phyloP scores from a whole-genome alignment of 2,329 filamentous ascomycete species.

The Pestalotiopsis sp. region DNA sequence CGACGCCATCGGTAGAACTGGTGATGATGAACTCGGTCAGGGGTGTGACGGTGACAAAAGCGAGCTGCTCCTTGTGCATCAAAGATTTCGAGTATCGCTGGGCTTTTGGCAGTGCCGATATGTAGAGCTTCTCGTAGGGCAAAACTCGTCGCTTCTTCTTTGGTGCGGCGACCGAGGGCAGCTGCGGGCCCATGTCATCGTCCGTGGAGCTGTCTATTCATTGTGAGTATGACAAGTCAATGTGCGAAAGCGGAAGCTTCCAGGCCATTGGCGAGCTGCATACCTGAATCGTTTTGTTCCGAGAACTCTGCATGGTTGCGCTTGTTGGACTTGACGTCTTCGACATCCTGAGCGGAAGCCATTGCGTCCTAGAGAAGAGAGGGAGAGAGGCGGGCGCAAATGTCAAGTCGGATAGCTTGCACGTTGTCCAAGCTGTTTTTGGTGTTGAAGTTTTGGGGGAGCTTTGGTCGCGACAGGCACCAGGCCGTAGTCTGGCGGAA shows the following conservation, averaged over 20 bases:
- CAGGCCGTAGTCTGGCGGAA: neutral
- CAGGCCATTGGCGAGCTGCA: constrained; percentile 10
- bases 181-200: constrained; percentile 87
- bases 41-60: constrained; percentile 86
- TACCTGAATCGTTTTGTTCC: constrained; percentile 26
- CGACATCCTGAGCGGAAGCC: constrained; percentile 21
- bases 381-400: neutral
- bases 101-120: constrained; percentile 83
- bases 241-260: neutral
- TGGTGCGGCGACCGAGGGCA: constrained; percentile 75
- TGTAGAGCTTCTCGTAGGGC: constrained; percentile 92
- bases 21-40: constrained; percentile 95
- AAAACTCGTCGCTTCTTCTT: constrained; percentile 92
- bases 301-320: constrained; percentile 31
- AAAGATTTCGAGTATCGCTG: constrained; percentile 89
- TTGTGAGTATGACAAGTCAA: neutral
- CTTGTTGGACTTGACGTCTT: constrained; percentile 26
- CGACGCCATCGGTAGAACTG: constrained; percentile 89
- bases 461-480: neutral
- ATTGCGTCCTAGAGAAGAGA: constrained; percentile 15
- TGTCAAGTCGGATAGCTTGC: neutral
- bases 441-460: constrained; percentile 7
- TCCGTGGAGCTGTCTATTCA: constrained; percentile 66
- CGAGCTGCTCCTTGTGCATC: constrained; percentile 96
- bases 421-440: neutral